Percentiles rank a stretch among this genome's conserved stretches.
These are phyloP conservation scores for Bacidia rubella DNA, from an alignment of 495 filamentous ascomycete species.

Conservation along the genomic window DNA sequence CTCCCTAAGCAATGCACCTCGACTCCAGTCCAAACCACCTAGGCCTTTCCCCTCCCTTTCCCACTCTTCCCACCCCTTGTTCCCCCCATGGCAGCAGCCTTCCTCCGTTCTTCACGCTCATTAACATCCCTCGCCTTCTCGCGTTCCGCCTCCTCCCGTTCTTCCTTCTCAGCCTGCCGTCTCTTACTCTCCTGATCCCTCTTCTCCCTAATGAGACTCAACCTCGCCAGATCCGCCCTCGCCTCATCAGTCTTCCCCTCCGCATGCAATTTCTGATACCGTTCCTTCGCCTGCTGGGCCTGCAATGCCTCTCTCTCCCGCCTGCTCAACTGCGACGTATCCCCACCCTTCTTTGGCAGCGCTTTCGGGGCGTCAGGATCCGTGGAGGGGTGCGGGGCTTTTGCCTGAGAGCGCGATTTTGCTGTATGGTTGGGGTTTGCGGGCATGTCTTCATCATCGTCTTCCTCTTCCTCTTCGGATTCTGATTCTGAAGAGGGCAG, in stretches of 20 bases:
- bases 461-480: slow-evolving; percentile 44
- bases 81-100: slow-evolving; percentile 16
- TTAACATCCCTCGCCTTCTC: slow-evolving; percentile 25
- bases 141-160: slow-evolving; percentile 48
- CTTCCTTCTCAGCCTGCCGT: slow-evolving; percentile 72
- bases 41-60: slow-evolving; percentile 19
- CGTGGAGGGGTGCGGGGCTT: slow-evolving; percentile 32
- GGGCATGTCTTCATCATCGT: slow-evolving; percentile 48
- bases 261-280: slow-evolving; percentile 86
- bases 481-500: slow-evolving; percentile 58
- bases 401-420: slow-evolving; percentile 48
- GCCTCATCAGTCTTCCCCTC: slow-evolving; percentile 97
- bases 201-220: slow-evolving; percentile 69
- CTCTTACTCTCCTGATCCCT: slow-evolving; percentile 68
- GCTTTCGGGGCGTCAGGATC: slow-evolving; percentile 23
- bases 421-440: slow-evolving; percentile 84
- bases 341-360: slow-evolving; percentile 20
- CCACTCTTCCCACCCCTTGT: slow-evolving; percentile 11
- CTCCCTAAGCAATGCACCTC: too few relatives aligned
- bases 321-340: slow-evolving; percentile 49
- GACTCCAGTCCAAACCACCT: too few relatives aligned
- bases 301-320: slow-evolving; percentile 82
- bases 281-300: slow-evolving; percentile 76
- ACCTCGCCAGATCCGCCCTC: slow-evolving; percentile 73
- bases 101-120: slow-evolving; percentile 27